A percentile compares a stretch with the other conserved stretches of the same genome.
Conservation (phyloP, 2,329 filamentous ascomycete species). For the Penicillium oxalicum region DNA sequence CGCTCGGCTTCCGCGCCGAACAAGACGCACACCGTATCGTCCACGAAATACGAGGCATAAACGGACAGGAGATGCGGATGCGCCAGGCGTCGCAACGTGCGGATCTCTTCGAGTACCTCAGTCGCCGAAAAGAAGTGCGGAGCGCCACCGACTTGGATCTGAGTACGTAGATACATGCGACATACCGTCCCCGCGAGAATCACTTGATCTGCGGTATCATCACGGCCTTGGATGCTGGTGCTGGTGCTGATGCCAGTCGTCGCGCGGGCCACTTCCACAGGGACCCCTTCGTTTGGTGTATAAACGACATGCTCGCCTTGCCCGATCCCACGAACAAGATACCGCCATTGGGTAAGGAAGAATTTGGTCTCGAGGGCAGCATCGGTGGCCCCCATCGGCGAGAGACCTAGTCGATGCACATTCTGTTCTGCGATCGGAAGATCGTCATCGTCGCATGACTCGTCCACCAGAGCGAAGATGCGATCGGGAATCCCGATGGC, state of each 20-base stretch:
- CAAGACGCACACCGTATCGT: slow-evolving; percentile 39
- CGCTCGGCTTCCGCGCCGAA: slow-evolving; percentile 38
- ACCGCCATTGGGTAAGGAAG: slow-evolving; percentile 56
- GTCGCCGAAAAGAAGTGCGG: slow-evolving; percentile 36
- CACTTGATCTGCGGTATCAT: slow-evolving; percentile 34
- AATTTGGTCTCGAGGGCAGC: slow-evolving; percentile 49
- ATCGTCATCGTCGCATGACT: slow-evolving; percentile 57
- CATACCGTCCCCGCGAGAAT: slow-evolving; percentile 34
- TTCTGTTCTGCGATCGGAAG: slow-evolving; percentile 52
- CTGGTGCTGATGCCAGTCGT: slow-evolving; percentile 28
- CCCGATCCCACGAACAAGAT: slow-evolving; percentile 51
- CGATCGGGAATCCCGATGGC: slow-evolving; percentile 58
- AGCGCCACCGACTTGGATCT: slow-evolving; percentile 33
- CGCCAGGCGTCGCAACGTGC: slow-evolving; percentile 32
- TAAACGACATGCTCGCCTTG: slow-evolving; percentile 54
- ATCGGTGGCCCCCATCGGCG: slow-evolving; percentile 41
- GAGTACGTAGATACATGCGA: slow-evolving; percentile 34
- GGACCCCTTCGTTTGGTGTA: slow-evolving; percentile 54
- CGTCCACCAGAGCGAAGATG: slow-evolving; percentile 57
- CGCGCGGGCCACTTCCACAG: slow-evolving; percentile 49
- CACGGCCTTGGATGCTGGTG: slow-evolving; percentile 29
- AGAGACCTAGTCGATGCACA: slow-evolving; percentile 50
- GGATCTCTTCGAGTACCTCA: slow-evolving; percentile 38
- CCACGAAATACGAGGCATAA: slow-evolving; percentile 41
- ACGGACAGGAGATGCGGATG: slow-evolving; percentile 43